Evolutionary conservation across 2,329 filamentous ascomycete species (phyloP).

Genomic region (Bipolaris oryzae): DNA sequence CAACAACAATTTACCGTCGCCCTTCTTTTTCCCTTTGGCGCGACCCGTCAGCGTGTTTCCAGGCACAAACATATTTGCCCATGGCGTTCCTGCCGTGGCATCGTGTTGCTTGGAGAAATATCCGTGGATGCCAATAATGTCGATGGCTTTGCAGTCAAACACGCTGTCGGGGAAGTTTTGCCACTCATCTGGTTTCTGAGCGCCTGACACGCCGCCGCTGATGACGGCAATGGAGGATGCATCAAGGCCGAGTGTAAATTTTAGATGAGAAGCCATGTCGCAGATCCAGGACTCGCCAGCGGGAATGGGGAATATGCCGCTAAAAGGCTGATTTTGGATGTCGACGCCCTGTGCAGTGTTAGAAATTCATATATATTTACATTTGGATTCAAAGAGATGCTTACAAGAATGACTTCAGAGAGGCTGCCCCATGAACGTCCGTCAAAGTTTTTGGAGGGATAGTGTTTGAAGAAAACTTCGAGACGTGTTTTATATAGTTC

Average conservation of each 20-base stretch:
- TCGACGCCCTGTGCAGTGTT: slow-evolving; percentile 38
- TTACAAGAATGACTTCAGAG: slow-evolving; percentile 42
- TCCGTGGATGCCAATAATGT: slow-evolving; percentile 45
- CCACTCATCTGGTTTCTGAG: slow-evolving; percentile 29
- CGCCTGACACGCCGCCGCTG: slow-evolving; percentile 43
- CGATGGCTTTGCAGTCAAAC: slow-evolving; percentile 41
- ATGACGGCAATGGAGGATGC: slow-evolving; percentile 42
- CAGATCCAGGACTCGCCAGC: slow-evolving; percentile 46
- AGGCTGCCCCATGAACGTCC: slow-evolving; percentile 38
- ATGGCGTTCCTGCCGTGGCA: slow-evolving; percentile 39
- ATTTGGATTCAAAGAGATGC: slow-evolving; percentile 8
- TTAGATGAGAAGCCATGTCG: slow-evolving; percentile 42
- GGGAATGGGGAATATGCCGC: slow-evolving; percentile 43
- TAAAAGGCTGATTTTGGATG: slow-evolving; percentile 45
- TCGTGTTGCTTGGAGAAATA: slow-evolving; percentile 33
- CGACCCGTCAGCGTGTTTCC: slow-evolving; percentile 42
- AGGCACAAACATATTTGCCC: slow-evolving; percentile 44
- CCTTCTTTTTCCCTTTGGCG: slow-evolving; percentile 31
- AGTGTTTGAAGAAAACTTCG: slow-evolving; percentile 44
- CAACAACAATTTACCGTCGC: slow-evolving; percentile 37
- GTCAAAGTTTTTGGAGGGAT: slow-evolving; percentile 43
- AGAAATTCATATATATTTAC: background rate
- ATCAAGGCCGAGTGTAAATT: slow-evolving; percentile 36
- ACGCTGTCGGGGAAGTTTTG: slow-evolving; percentile 44
- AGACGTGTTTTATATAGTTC: slow-evolving; percentile 41